phyloP scores from a whole-genome alignment of 2,329 filamentous ascomycete species.

The Macrophomina pseudophaseolina region DNA sequence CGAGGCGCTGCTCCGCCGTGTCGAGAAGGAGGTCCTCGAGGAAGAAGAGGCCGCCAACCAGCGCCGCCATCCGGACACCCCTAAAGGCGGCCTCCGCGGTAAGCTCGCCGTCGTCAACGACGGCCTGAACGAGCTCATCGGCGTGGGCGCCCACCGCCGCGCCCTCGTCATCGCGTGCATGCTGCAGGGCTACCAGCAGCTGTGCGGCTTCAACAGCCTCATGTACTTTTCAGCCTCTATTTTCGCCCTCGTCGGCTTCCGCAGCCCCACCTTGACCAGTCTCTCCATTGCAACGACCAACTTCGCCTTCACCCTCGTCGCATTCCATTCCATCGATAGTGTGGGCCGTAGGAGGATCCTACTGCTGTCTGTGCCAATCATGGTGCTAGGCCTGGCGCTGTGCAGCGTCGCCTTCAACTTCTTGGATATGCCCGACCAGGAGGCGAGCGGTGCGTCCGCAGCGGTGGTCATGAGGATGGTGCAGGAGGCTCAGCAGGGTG shows the following conservation, averaged over 20 bases:
- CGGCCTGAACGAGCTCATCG: conserved; percentile 56
- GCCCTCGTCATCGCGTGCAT: conserved; percentile 85
- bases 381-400: conserved; percentile 73
- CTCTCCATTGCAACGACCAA: conserved; percentile 53
- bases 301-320: conserved; percentile 53
- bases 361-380: conserved; percentile 81
- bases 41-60: conserved; percentile 61
- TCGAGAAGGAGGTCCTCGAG: conserved; percentile 75
- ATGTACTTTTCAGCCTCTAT: conserved; percentile 54
- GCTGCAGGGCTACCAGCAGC: conserved; percentile 84
- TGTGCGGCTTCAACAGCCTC: conserved; percentile 63
- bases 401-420: conserved; percentile 75
- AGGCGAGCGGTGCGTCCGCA: conserved; percentile 31
- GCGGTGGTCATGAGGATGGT: not conserved
- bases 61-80: conserved; percentile 40
- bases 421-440: conserved; percentile 54
- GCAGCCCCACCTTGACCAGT: conserved; percentile 50
- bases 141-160: conserved; percentile 63
- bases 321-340: conserved; percentile 52
- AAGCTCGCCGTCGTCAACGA: conserved; percentile 58
- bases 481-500: not conserved
- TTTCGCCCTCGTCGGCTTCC: conserved; percentile 53
- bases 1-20: conserved; percentile 67
- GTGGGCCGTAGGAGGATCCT: conserved; percentile 64
- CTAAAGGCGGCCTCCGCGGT: conserved; percentile 35